Evolutionary conservation across 2,329 filamentous ascomycete species (phyloP).

Genomic region (Sordariomycetes sp.): DNA sequence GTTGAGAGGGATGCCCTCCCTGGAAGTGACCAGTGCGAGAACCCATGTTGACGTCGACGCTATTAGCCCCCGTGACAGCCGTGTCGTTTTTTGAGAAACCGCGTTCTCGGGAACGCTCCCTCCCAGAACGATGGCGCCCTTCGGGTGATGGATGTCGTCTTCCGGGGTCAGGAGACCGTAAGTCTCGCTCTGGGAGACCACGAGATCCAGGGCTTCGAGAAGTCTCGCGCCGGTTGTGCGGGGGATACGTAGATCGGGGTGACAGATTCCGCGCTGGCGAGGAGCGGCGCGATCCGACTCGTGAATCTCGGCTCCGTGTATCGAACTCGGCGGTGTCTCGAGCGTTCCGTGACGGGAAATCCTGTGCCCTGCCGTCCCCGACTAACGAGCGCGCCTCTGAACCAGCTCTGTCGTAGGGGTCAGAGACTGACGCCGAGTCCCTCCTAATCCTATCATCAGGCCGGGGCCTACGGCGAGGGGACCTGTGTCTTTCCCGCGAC

Average conservation of each 20-base stretch:
- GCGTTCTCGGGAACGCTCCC: conserved; percentile 26
- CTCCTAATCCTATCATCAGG: background rate
- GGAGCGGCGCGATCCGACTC: background rate
- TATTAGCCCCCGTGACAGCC: conserved; percentile 32
- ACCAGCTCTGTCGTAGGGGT: background rate
- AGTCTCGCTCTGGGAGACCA: conserved; percentile 8
- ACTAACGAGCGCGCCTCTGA: background rate
- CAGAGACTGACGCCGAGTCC: background rate
- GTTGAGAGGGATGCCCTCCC: background rate
- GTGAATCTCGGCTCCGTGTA: background rate
- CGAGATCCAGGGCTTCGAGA: conserved; percentile 9
- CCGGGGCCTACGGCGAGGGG: background rate
- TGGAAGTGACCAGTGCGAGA: conserved; percentile 20
- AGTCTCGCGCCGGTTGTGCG: conserved; percentile 8
- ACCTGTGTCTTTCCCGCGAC: conserved; percentile 1
- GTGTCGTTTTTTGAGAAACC: conserved; percentile 20
- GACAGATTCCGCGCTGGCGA: background rate
- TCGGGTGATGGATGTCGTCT: conserved; percentile 14
- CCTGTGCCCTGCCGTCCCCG: background rate
- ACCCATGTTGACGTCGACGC: conserved; percentile 38
- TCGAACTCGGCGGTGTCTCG: background rate
- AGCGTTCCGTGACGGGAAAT: background rate
- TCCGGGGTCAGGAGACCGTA: conserved; percentile 10
- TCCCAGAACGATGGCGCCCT: conserved; percentile 14
- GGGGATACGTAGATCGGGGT: background rate